Percentiles rank a stretch among this genome's conserved stretches.
phyloP scores from a whole-genome alignment of 257 asterid species.

The Solanum lycopersicoides region DNA sequence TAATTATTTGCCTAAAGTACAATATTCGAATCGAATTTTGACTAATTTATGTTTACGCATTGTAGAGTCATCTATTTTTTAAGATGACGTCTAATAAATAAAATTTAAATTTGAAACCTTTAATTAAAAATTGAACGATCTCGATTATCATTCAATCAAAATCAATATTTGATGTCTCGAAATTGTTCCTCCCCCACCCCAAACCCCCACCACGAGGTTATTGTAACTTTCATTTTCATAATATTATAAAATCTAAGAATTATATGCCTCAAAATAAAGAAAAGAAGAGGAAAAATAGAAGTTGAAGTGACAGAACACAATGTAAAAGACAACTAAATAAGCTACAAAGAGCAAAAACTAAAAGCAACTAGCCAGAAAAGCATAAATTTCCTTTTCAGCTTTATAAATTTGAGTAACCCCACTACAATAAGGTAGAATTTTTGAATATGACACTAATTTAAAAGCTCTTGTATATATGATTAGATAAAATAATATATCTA shows the following conservation, averaged over 20 bases:
- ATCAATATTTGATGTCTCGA: background rate
- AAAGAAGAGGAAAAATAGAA: background rate
- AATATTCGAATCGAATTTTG: too few relatives aligned
- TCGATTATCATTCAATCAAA: too few relatives aligned
- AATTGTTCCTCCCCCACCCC: too few relatives aligned
- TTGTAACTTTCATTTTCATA: background rate
- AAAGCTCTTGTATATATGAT: background rate
- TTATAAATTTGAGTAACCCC: background rate
- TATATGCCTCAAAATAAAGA: background rate
- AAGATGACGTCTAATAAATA: too few relatives aligned
- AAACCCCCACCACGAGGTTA: background rate
- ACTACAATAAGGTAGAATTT: slow-evolving; percentile 1
- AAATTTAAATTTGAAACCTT: too few relatives aligned
- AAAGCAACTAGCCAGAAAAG: background rate
- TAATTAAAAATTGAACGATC: too few relatives aligned
- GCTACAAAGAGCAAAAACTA: background rate
- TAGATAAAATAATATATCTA: background rate
- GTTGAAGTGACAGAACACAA: background rate
- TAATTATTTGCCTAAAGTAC: too few relatives aligned
- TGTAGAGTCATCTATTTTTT: too few relatives aligned
- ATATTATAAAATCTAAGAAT: background rate
- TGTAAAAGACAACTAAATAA: background rate
- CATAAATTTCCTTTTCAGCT: background rate
- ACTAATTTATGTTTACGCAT: too few relatives aligned
- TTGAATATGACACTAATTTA: background rate